Conservation (phyloP, 768 basidiomycete genomes). For the Rhizopogon sp. region DNA sequence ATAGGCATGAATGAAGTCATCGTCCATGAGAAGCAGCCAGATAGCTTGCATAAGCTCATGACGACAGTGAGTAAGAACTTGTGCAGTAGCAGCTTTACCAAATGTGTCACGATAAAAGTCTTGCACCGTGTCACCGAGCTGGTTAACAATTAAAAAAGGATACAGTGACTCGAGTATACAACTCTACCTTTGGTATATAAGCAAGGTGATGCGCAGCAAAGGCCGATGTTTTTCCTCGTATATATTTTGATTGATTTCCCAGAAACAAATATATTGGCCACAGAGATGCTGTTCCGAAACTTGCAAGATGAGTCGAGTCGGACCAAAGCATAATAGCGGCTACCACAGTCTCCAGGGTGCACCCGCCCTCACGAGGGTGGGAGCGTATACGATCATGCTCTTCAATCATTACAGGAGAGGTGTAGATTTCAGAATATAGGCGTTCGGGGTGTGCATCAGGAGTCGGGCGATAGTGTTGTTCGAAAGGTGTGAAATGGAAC, state of each 20-base stretch:
- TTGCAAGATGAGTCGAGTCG: slow-evolving; percentile 16
- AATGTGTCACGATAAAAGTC: slow-evolving; percentile 6
- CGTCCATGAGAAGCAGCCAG: slow-evolving; percentile 16
- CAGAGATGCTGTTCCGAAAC: slow-evolving; percentile 9
- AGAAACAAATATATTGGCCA: slow-evolving; percentile 15
- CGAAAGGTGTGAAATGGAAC: slow-evolving; percentile 14
- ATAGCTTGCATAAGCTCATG: slow-evolving; percentile 21
- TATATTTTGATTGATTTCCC: slow-evolving; percentile 3
- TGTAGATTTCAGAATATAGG: slow-evolving; percentile 20
- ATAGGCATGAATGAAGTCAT: slow-evolving; percentile 20
- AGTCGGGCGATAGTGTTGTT: neutral
- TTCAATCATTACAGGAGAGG: slow-evolving; percentile 9
- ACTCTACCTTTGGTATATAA: slow-evolving; percentile 12
- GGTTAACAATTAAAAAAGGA: too few relatives aligned
- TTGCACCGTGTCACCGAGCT: slow-evolving; percentile 13
- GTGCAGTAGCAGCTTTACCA: neutral
- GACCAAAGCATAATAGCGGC: slow-evolving; percentile 21
- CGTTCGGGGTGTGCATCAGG: slow-evolving; percentile 6
- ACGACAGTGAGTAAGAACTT: slow-evolving; percentile 9
- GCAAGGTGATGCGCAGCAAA: slow-evolving; percentile 16
- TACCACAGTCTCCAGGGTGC: slow-evolving; percentile 13
- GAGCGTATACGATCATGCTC: slow-evolving; percentile 8
- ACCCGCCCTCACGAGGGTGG: neutral
- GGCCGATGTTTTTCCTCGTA: neutral
- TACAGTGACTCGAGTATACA: neutral